A percentile compares a stretch with the other conserved stretches of the same genome.
phyloP scores from a whole-genome alignment of 116 monocot species.

The Posidonia oceanica region DNA sequence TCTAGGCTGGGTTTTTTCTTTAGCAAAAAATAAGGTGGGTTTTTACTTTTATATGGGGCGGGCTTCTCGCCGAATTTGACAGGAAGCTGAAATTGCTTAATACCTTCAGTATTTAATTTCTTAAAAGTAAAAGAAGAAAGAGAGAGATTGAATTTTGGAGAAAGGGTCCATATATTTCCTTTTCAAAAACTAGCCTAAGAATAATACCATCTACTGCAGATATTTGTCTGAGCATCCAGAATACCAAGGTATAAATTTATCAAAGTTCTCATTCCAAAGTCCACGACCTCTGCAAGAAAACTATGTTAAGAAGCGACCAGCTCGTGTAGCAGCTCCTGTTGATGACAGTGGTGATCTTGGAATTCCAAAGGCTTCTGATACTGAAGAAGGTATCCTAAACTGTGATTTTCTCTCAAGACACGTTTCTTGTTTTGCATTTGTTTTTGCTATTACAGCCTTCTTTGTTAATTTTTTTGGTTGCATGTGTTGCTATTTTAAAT shows the following conservation, averaged over 20 bases:
- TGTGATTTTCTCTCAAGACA: neutral
- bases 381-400: constrained; percentile 8
- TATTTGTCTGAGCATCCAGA: constrained; percentile 59
- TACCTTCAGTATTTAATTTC: neutral
- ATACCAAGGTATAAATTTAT: constrained; percentile 43
- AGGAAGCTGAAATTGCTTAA: no score
- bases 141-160: neutral
- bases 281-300: constrained; percentile 82
- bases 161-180: neutral
- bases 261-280: constrained; percentile 74
- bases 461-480: neutral
- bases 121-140: neutral
- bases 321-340: neutral
- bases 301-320: constrained; percentile 49
- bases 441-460: neutral
- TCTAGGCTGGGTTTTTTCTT: no score
- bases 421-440: neutral
- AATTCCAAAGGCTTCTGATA: neutral
- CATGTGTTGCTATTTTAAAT: neutral
- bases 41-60: no score
- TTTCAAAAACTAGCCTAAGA: neutral
- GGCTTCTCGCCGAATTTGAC: no score
- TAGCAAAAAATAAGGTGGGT: no score
- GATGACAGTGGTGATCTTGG: neutral
- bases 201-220: constrained; percentile 22